phyloP scores from a whole-genome alignment of 163 green algal species.

The Chlorella variabilis region DNA sequence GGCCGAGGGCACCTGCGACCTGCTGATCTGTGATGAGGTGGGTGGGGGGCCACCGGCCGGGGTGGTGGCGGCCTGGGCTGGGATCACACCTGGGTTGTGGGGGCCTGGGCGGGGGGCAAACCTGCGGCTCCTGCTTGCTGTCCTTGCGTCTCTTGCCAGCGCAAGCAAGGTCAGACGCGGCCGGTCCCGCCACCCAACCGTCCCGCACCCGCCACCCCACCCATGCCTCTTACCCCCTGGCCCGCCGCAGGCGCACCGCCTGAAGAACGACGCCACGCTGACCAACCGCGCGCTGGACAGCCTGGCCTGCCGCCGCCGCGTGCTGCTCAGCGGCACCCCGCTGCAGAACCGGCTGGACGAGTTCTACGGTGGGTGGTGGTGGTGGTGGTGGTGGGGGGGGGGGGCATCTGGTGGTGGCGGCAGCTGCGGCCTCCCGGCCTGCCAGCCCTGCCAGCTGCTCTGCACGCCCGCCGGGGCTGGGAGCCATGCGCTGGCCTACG shows the following conservation, averaged over 20 bases:
- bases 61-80: background rate
- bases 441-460: too few relatives aligned
- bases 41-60: background rate
- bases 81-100: background rate
- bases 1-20: conserved; percentile 79
- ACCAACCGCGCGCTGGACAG: conserved; percentile 92
- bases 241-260: conserved; percentile 85
- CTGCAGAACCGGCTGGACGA: conserved; percentile 99
- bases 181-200: background rate
- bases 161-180: too few relatives aligned
- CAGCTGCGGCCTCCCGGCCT: too few relatives aligned
- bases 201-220: too few relatives aligned
- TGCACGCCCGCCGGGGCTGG: too few relatives aligned
- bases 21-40: conserved; percentile 98
- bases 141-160: too few relatives aligned
- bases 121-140: too few relatives aligned
- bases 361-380: conserved; percentile 50
- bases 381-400: too few relatives aligned
- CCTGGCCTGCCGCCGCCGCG: conserved; percentile 85
- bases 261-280: conserved; percentile 99
- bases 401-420: too few relatives aligned
- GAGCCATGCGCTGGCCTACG: too few relatives aligned
- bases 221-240: background rate
- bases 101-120: too few relatives aligned
- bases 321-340: conserved; percentile 96